phyloP scores from a whole-genome alignment of 129 eudicot species.

The Mikania micrantha region DNA sequence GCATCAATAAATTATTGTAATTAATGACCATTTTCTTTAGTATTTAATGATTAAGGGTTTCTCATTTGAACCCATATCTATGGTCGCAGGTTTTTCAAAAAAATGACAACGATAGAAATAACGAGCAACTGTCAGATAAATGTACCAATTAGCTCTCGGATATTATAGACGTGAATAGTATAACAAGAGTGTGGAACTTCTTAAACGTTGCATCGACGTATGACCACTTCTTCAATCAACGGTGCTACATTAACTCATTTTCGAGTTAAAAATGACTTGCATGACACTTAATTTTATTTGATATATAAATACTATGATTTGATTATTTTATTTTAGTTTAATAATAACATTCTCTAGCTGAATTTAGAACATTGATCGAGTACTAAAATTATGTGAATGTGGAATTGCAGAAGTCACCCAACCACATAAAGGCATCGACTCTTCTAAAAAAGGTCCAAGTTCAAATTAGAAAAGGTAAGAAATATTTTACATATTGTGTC shows the following conservation, averaged over 20 bases:
- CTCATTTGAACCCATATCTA: not conserved
- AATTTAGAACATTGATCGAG: not conserved
- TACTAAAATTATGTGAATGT: not conserved
- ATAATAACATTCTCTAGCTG: not conserved
- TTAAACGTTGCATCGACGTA: not conserved
- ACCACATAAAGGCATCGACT: constrained; percentile 4
- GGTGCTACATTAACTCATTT: not conserved
- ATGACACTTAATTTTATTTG: too few species aligned
- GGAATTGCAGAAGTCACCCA: not conserved
- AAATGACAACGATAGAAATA: not conserved
- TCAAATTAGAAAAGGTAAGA: not conserved
- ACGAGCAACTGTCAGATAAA: not conserved
- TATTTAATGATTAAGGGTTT: not conserved
- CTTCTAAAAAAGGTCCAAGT: not conserved
- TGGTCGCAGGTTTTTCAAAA: not conserved
- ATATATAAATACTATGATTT: too few species aligned
- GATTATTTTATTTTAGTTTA: too few species aligned
- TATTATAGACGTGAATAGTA: not conserved
- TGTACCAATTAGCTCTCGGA: not conserved
- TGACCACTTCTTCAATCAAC: not conserved
- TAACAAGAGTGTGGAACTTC: not conserved
- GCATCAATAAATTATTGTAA: too few species aligned
- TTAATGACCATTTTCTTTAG: too few species aligned
- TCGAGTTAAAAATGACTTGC: too few species aligned
- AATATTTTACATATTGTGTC: not conserved